phyloP scores from a whole-genome alignment of 31 red algal genomes.

The Endocladia muricata region DNA sequence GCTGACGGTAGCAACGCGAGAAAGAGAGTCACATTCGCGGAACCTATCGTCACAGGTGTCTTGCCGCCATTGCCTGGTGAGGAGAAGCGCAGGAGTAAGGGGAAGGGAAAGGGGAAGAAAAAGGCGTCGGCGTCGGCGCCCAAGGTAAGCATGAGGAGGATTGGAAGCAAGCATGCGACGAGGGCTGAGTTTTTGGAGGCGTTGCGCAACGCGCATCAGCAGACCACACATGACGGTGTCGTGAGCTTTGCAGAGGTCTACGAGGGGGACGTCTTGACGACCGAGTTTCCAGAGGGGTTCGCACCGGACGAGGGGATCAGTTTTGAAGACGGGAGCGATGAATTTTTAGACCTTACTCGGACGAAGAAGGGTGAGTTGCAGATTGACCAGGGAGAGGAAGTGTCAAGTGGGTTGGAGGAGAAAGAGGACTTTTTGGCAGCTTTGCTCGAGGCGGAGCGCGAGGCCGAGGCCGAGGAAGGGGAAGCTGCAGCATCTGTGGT shows the following conservation, averaged over 20 bases:
- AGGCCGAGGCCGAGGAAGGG: neutral
- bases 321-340: slow-evolving; percentile 45
- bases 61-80: neutral
- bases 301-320: slow-evolving; percentile 26
- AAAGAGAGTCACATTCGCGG: neutral
- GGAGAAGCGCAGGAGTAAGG: neutral
- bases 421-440: neutral
- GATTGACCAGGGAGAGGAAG: neutral
- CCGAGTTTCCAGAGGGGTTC: slow-evolving; percentile 28
- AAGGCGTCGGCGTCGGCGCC: neutral
- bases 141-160: neutral
- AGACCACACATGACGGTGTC: slow-evolving; percentile 27
- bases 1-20: neutral
- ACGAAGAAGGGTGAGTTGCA: neutral
- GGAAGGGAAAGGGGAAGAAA: neutral
- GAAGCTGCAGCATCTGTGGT: neutral
- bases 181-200: neutral
- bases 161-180: neutral
- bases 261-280: slow-evolving; percentile 14
- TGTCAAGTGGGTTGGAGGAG: too few species aligned
- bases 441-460: neutral
- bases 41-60: neutral
- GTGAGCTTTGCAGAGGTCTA: slow-evolving; percentile 56
- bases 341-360: slow-evolving; percentile 48
- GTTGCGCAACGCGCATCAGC: neutral